These are phyloP conservation scores for Microascus cirrosus DNA, from an alignment of 2,329 filamentous ascomycete species.

Conservation along the genomic window DNA sequence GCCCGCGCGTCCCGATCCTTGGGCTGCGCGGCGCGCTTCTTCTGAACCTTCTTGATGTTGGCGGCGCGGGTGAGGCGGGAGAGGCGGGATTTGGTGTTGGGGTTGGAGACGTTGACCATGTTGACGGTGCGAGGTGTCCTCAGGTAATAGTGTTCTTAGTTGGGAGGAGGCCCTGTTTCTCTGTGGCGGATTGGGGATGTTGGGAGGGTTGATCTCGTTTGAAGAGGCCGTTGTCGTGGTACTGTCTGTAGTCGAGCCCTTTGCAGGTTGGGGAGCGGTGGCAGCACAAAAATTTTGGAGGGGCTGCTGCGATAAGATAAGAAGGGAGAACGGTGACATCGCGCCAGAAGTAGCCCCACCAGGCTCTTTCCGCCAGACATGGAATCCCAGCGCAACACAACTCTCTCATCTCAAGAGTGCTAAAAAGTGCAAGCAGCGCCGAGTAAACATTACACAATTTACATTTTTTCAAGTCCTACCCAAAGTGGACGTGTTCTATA, in stretches of 20 bases:
- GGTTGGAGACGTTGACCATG: constrained; percentile 48
- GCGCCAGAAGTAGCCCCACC: neutral
- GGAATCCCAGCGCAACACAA: neutral
- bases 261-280: neutral
- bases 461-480: neutral
- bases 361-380: neutral
- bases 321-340: constrained; percentile 3
- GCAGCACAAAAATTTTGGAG: constrained; percentile 2
- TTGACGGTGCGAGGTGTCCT: constrained; percentile 1
- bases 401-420: no score
- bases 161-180: neutral
- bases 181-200: neutral
- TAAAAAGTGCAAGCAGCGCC: neutral
- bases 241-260: neutral
- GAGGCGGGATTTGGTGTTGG: constrained; percentile 45
- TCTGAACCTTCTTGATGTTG: constrained; percentile 28
- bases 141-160: neutral
- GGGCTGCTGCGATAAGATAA: constrained; percentile 6
- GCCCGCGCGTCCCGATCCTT: constrained; percentile 27
- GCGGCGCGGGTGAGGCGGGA: constrained; percentile 34
- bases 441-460: neutral
- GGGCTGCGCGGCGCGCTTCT: constrained; percentile 26
- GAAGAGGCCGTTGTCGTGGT: neutral
- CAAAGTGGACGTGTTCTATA: neutral
- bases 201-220: neutral